Base-by-base conservation (phyloP, 805 yeast genomes). In the Zygosaccharomyces rouxii region DNA sequence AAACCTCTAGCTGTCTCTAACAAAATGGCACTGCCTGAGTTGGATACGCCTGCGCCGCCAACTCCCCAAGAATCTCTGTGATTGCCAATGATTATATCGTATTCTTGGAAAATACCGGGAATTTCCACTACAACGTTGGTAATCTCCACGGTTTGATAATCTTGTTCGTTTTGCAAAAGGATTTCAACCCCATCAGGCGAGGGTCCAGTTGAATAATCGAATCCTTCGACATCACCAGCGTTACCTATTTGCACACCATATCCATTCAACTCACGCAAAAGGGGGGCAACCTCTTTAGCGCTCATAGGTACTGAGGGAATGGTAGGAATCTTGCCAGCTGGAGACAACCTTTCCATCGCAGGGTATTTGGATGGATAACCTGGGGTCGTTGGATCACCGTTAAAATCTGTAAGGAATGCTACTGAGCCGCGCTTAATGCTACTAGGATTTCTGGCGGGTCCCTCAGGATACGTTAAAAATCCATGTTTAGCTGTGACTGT, bases 341-440 rank as follows among this genome's bases (percentile, higher is more conserved):
- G 77, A 16, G 72, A 62, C 3, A 63, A 50, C 41, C 79, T 59
- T 49, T 68, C 73, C 31, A 70, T 66, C 37, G 71, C 60, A 6
- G 60, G 60, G 11, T 51, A 53, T 26, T 75, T 76, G 19, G 86
- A 78, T 1, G 87, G 76, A 68, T 78, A 79, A 3, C 87, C 88
- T 6, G 88, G 87, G 2, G 89, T 83, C 0, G 89, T 81, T 30
- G 90, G 90, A 60, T 84, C 92, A 10, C 90, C 90, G 0, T 89
- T 88, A 44, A 73, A 72, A 28, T 77, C 78, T 3, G 80, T 75
- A 48, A 81, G 71, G 52, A 71, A 80, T 50, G 74, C 79, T 0
- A 78, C 82, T 7, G 86, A 75, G 2, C 81, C 84, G 59, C 86
- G 72, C 57, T 81, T 81, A 23, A 84, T 77, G 7, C 82, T 71